Evolutionary conservation across 495 filamentous ascomycete species (phyloP).

Genomic region (Xanthoparmelia taractica): DNA sequence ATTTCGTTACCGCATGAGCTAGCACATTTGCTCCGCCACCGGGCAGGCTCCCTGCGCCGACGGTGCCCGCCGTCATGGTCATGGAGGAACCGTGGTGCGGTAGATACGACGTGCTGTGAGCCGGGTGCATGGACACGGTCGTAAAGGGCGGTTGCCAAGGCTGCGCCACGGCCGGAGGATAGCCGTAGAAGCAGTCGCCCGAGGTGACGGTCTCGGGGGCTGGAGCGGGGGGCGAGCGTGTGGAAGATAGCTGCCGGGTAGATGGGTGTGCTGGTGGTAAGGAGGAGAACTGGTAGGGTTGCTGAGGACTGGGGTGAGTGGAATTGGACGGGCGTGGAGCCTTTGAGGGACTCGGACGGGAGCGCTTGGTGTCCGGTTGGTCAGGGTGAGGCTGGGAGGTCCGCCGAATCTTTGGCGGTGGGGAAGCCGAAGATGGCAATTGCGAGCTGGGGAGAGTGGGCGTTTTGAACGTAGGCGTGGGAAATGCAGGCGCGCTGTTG

Average conservation of each 20-base stretch:
- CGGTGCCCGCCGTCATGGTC: not conserved
- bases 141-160: not conserved
- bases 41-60: not conserved
- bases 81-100: not conserved
- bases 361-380: not conserved
- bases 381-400: not conserved
- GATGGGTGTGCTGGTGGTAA: not conserved
- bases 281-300: not conserved
- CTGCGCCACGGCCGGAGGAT: not conserved
- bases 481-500: constrained; percentile 28
- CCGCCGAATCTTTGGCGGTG: constrained; percentile 4
- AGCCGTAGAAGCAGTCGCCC: not conserved
- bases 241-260: not conserved
- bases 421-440: constrained; percentile 36
- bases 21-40: not conserved
- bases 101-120: not conserved
- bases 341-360: not conserved
- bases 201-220: not conserved
- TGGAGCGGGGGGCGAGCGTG: not conserved
- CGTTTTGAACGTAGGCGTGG: constrained; percentile 34
- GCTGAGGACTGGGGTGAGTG: not conserved
- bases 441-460: constrained; percentile 24
- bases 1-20: not conserved
- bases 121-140: not conserved
- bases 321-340: not conserved